These are phyloP conservation scores for Penicillium atrosanguineum DNA, from an alignment of 495 filamentous ascomycete genomes.

Conservation along the genomic window DNA sequence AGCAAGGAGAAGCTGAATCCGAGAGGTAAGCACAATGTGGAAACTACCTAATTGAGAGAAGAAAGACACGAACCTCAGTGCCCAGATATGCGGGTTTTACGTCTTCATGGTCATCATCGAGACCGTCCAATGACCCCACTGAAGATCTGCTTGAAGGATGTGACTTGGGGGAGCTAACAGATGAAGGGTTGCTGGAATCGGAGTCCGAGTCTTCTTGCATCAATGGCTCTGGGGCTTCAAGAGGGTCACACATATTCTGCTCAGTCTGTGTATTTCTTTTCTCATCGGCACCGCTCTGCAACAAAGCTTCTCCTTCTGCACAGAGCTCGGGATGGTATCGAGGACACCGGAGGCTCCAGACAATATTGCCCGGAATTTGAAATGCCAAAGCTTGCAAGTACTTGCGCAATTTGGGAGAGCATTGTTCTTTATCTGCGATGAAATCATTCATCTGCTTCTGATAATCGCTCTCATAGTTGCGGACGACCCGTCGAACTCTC, in stretches of 20 bases:
- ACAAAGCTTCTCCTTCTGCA: constrained; percentile 4
- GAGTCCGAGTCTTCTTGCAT: neutral
- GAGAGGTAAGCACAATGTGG: neutral
- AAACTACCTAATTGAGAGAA: neutral
- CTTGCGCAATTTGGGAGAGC: constrained; percentile 3
- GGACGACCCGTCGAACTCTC: constrained; percentile 12
- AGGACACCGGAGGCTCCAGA: constrained; percentile 23
- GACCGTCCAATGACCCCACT: neutral
- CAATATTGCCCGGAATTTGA: constrained; percentile 24
- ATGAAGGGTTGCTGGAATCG: neutral
- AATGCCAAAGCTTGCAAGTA: constrained; percentile 16
- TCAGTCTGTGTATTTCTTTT: neutral
- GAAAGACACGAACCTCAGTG: neutral
- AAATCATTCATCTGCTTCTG: constrained; percentile 10
- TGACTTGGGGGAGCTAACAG: neutral
- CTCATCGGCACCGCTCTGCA: neutral
- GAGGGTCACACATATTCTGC: neutral
- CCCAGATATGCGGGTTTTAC: no score
- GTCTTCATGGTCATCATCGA: no score
- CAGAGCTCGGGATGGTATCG: constrained; percentile 22
- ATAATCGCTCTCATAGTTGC: constrained; percentile 15
- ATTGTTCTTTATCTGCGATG: constrained; percentile 4
- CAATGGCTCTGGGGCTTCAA: neutral
- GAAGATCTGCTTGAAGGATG: neutral
- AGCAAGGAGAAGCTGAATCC: neutral